Base-by-base conservation (phyloP, 2,329 filamentous ascomycete species). In the Diaporthe vaccinii region DNA sequence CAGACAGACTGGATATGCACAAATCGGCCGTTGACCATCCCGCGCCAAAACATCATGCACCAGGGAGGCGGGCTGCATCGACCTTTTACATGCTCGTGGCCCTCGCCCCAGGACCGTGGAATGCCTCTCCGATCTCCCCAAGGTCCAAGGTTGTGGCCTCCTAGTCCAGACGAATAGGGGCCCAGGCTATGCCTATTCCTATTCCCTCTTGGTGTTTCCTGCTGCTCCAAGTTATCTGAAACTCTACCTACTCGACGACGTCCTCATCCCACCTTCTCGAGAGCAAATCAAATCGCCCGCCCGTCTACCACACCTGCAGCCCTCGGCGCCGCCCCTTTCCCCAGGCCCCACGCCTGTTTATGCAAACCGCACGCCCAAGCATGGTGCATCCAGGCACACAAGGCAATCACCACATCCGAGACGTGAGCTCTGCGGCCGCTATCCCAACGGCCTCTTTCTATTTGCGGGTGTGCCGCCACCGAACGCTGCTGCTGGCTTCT, bases 221-320 rank as follows among this genome's bases (percentile, higher is more conserved):
- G 25, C 41, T 62, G 44, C 41, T 69, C 31, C 73, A 74, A 62
- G 73, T 55, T 72, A 72, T 74, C 73, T 74, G 73, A 74, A 69
- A 69, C 65, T 53, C 31, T 69, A 49, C 65, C 46, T 69, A 20
- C 65, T 69, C 65, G 65, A 69, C 49, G 65, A 69, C 65, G 49
- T 69, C 65, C 65, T 69, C 65, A 69, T 69, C 65, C 65, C 65
- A 69, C 65, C 65, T 55, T 69, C 31, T 41, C 34, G 65, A 49
- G 49, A 53, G 46, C 65, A 69, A 69, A 69, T 69, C 65, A 69
- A 34, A 69, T 49, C 65, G 49, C 49, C 65, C 65, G 22, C 9
- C 65, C 22, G 49, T 28, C 65, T 31, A 69, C 65, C 49, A 55
- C 65, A 69, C 65, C 65, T 31, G 36, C 46, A 36, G 34, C 34